Evolutionary conservation across 768 basidiomycete species (phyloP).

Genomic region (Auriscalpium vulgare): DNA sequence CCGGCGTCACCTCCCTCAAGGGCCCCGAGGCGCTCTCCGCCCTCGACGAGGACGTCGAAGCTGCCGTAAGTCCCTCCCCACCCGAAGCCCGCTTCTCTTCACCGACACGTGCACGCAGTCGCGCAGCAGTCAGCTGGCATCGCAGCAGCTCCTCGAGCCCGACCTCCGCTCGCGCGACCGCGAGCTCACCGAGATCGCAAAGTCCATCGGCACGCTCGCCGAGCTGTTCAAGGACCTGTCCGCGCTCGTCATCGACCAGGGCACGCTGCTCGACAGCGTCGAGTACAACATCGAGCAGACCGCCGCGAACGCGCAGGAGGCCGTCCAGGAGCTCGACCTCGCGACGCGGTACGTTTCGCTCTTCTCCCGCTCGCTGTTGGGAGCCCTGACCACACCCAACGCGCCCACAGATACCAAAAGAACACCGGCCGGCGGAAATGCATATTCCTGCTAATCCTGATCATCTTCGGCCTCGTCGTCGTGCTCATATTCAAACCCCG

Average conservation of each 20-base stretch:
- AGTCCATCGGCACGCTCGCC: constrained; percentile 83
- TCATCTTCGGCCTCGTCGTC: constrained; percentile 82
- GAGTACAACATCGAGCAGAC: constrained; percentile 98
- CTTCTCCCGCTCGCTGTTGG: not conserved
- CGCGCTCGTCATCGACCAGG: constrained; percentile 92
- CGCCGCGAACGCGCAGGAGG: constrained; percentile 70
- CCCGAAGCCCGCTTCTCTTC: constrained; percentile 1
- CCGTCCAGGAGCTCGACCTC: constrained; percentile 73
- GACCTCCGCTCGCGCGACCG: constrained; percentile 44
- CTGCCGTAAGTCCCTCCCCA: constrained; percentile 45
- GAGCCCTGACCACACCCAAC: not conserved
- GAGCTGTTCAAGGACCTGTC: constrained; percentile 96
- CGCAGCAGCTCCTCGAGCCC: constrained; percentile 28
- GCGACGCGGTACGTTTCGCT: constrained; percentile 57
- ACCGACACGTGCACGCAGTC: constrained; percentile 20
- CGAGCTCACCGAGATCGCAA: constrained; percentile 85
- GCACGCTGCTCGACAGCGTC: constrained; percentile 90
- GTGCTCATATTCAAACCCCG: constrained; percentile 92
- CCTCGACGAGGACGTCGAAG: constrained; percentile 85
- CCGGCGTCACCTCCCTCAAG: constrained; percentile 74
- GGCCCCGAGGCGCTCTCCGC: constrained; percentile 79
- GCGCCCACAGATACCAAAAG: constrained; percentile 69
- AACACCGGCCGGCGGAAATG: constrained; percentile 89
- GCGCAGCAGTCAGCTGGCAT: constrained; percentile 20
- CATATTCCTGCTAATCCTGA: constrained; percentile 84